Evolutionary conservation across 768 basidiomycete genomes (phyloP), one percentile per base, ranked within the genome.

Genomic region (Tephrocybe rancida): DNA sequence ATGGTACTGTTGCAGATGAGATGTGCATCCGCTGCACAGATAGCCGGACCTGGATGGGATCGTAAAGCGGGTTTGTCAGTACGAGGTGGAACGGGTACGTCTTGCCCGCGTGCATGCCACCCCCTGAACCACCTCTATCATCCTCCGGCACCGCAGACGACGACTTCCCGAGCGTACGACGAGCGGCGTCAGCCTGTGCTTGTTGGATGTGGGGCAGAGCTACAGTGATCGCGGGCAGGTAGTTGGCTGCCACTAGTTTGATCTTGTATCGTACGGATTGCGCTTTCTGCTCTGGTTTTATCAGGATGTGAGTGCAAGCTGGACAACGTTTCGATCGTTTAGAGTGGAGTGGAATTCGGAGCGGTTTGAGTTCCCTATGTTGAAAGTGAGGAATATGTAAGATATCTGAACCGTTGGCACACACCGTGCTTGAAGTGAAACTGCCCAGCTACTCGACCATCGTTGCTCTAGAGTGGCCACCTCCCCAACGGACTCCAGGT

Each of bases 271-370:
- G 85, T 32, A 91, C 88, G 16, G 92, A 94, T 61, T 94, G 92
- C 0, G 95, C 89, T 67, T 99, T 99, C 65, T 95, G 90, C 68
- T 99, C 97, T 3, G 97, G 97, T 67, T 98, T 97, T 72, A 98
- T 97, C 57, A 99, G 83, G 61, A 98, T 97, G 69, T 98, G 96
- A 16, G 91, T 87, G 67, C 97, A 99, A 2, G 79, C 81, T 13
- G 94, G 88, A 73, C 97, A 99, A 3, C 97, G 92, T 71, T 98
- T 98, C 3, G 95, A 94, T 48, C 90, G 85, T 69, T 98, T 98
- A 0, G 94, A 91, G 59, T 90, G 92, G 0, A 99, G 78, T 0
- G 93, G 95, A 61, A 98, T 92, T 27, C 97, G 89, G 42, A 92
- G 77, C 0, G 97, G 97, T 66, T 84, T 85, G 11, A 95, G 78